Percentiles rank a stretch among this genome's conserved stretches.
phyloP scores from a whole-genome alignment of 2,329 filamentous ascomycete species.

The Zymoseptoria ardabiliae region DNA sequence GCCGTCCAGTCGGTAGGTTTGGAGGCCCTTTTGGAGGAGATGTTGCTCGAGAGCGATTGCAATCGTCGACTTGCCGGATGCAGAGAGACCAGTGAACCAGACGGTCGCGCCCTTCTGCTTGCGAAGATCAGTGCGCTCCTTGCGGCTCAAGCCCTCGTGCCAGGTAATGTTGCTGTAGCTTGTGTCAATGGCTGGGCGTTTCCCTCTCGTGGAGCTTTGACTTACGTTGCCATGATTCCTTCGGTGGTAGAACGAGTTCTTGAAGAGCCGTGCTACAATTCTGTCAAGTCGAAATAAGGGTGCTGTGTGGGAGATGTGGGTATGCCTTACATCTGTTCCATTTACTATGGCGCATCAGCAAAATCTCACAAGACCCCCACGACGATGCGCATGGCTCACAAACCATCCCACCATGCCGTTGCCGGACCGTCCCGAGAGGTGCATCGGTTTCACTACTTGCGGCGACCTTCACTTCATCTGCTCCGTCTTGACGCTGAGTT shows the following conservation, averaged over 20 bases:
- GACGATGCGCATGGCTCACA: too few species aligned
- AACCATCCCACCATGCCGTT: background rate
- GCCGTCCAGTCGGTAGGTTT: slow-evolving; percentile 89
- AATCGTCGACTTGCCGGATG: slow-evolving; percentile 94
- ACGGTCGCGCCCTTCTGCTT: slow-evolving; percentile 87
- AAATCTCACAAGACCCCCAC: background rate
- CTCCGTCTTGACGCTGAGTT: background rate
- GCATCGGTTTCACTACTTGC: background rate
- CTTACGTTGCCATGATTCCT: slow-evolving; percentile 20
- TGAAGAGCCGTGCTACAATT: background rate
- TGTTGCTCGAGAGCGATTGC: slow-evolving; percentile 96
- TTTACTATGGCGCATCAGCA: background rate
- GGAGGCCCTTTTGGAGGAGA: slow-evolving; percentile 73
- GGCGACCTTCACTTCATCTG: background rate
- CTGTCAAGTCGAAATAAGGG: background rate
- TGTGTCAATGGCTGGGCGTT: background rate
- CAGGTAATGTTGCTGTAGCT: slow-evolving; percentile 73
- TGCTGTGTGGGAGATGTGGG: background rate
- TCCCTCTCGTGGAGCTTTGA: background rate
- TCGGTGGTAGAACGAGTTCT: background rate
- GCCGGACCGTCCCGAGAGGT: background rate
- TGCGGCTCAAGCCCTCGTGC: slow-evolving; percentile 73
- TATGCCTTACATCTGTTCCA: background rate
- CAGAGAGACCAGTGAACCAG: slow-evolving; percentile 95
- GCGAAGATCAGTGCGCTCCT: slow-evolving; percentile 66